Conservation (phyloP, 2,329 filamentous ascomycete species). For the Chaetomium sp. region DNA sequence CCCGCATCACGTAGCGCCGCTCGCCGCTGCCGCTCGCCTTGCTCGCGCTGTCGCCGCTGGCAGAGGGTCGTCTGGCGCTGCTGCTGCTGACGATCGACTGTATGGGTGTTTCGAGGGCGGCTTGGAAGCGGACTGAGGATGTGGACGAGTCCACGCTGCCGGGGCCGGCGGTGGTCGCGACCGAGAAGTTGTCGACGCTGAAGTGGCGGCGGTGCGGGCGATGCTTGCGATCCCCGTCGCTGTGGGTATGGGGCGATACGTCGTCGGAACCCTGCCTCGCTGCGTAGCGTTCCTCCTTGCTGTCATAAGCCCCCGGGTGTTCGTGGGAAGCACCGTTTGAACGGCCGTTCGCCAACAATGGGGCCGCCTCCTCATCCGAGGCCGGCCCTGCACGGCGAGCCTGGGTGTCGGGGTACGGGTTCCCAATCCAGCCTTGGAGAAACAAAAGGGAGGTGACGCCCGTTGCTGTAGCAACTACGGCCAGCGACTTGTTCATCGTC, state of each 20-base stretch:
- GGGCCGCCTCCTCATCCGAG: constrained; percentile 32
- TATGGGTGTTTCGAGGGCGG: constrained; percentile 29
- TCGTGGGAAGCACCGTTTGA: neutral
- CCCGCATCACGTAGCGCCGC: constrained; percentile 34
- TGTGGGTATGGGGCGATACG: constrained; percentile 14
- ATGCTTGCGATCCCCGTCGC: constrained; percentile 16
- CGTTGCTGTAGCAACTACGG: constrained; percentile 20
- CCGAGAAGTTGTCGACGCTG: constrained; percentile 35
- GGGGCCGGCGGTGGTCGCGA: constrained; percentile 27
- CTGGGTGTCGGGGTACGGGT: constrained; percentile 3
- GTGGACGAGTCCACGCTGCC: constrained; percentile 28
- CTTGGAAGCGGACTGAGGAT: constrained; percentile 34
- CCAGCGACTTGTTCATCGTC: constrained; percentile 27
- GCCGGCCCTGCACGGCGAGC: neutral
- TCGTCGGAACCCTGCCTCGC: constrained; percentile 21
- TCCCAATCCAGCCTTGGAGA: constrained; percentile 33
- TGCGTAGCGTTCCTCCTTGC: constrained; percentile 13
- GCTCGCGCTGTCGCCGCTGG: constrained; percentile 17
- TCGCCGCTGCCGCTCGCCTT: constrained; percentile 16
- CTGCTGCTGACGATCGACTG: neutral
- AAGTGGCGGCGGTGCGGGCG: constrained; percentile 33
- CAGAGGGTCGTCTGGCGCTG: neutral
- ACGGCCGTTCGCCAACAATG: constrained; percentile 24
- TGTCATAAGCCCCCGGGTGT: neutral
- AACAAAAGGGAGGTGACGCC: constrained; percentile 29